Evolutionary conservation across 2,329 filamentous ascomycete genomes (phyloP).

Genomic region (Trichoderma atrobrunneum): DNA sequence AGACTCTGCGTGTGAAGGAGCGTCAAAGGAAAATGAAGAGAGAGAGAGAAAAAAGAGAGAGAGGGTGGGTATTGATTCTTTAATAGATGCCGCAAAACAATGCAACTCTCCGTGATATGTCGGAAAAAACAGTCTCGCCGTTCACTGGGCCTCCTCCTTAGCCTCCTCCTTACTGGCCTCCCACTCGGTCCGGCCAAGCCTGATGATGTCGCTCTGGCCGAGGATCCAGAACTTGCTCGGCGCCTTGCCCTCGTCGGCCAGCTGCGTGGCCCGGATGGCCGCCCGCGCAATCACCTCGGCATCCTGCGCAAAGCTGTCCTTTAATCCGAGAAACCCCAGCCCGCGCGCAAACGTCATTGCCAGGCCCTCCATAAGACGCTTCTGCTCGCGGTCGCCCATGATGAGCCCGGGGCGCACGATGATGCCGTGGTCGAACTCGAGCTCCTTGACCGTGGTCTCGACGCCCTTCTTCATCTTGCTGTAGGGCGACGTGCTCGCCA

Average conservation of each 20-base stretch:
- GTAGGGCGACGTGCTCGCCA: conserved; percentile 46
- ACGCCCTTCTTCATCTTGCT: conserved; percentile 81
- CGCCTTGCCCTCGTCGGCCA: conserved; percentile 59
- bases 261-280: conserved; percentile 57
- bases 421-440: conserved; percentile 75
- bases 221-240: conserved; percentile 61
- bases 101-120: background rate
- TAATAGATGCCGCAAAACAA: background rate
- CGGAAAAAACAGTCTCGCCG: background rate
- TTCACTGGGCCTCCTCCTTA: background rate
- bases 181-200: conserved; percentile 61
- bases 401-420: conserved; percentile 74
- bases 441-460: conserved; percentile 69
- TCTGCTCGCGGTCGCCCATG: conserved; percentile 64
- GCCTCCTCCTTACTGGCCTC: conserved; percentile 33
- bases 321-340: conserved; percentile 55
- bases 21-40: background rate
- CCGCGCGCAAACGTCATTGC: conserved; percentile 54
- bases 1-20: background rate
- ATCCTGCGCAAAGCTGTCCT: conserved; percentile 71
- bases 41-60: background rate
- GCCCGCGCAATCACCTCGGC: conserved; percentile 68
- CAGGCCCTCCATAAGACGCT: conserved; percentile 56
- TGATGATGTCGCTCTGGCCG: conserved; percentile 60
- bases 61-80: background rate